A percentile compares a stretch with the other conserved stretches of the same genome.
Evolutionary conservation across 108 stramenopile species (phyloP).

Genomic region (Chaetoceros tenuissimus): DNA sequence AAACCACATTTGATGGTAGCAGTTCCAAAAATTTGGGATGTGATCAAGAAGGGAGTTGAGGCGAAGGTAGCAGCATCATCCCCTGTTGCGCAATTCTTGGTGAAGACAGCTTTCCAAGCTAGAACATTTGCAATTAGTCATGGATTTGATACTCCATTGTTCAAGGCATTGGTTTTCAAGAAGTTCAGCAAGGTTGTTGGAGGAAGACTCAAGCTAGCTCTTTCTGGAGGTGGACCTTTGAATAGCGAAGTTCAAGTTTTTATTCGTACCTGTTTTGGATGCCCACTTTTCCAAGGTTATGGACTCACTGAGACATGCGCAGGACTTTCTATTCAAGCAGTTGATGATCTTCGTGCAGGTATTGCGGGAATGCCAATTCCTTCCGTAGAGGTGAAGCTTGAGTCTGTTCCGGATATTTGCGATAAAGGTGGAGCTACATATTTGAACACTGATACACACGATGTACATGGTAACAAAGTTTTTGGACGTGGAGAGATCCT

Average conservation of each 20-base stretch:
- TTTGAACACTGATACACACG: conserved; percentile 32
- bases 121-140: conserved; percentile 53
- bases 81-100: conserved; percentile 52
- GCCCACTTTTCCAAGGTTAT: conserved; percentile 78
- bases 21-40: conserved; percentile 93
- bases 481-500: conserved; percentile 75
- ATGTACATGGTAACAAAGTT: conserved; percentile 62
- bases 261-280: conserved; percentile 66
- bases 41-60: conserved; percentile 84
- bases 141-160: conserved; percentile 80
- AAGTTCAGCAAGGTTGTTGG: conserved; percentile 78
- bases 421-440: conserved; percentile 68
- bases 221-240: conserved; percentile 84
- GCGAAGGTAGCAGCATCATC: conserved; percentile 67
- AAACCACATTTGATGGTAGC: conserved; percentile 78
- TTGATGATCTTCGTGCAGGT: conserved; percentile 49
- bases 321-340: conserved; percentile 64
- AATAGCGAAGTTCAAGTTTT: conserved; percentile 81
- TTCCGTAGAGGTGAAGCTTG: conserved; percentile 65
- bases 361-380: conserved; percentile 70
- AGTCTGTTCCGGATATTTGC: conserved; percentile 66
- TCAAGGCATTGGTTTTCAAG: conserved; percentile 84
- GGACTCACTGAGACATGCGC: conserved; percentile 83
- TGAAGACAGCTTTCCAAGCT: conserved; percentile 58
- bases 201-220: conserved; percentile 57